Conservation (phyloP, 768 basidiomycete species). For the Leccinum pellstonianum region DNA sequence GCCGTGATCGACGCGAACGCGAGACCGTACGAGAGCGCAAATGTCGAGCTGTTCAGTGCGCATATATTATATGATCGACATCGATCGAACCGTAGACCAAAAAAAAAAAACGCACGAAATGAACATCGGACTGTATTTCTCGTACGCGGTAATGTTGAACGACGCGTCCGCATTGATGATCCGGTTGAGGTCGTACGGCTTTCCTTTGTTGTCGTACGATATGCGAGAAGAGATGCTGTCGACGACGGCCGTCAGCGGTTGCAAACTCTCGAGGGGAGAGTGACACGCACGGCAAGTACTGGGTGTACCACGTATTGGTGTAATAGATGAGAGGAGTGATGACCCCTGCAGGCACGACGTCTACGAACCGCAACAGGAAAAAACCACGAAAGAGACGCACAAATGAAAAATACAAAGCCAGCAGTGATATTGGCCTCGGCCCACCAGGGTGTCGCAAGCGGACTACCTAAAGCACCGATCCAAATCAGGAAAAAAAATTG, state of each 20-base stretch:
- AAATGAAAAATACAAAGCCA: conserved; percentile 70
- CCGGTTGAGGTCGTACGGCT: conserved; percentile 51
- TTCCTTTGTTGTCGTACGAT: conserved; percentile 64
- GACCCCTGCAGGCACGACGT: conserved; percentile 43
- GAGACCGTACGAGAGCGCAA: conserved; percentile 76
- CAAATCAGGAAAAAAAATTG: neutral
- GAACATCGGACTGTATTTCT: conserved; percentile 60
- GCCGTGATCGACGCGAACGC: conserved; percentile 81
- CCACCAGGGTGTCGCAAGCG: conserved; percentile 83
- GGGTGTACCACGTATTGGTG: conserved; percentile 60
- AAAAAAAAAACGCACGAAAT: conserved; percentile 37
- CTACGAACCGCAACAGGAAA: conserved; percentile 47
- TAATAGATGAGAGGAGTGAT: conserved; percentile 64
- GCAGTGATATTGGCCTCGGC: conserved; percentile 66
- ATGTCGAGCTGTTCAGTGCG: conserved; percentile 48
- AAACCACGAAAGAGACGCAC: conserved; percentile 30
- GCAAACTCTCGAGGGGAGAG: neutral
- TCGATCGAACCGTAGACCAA: neutral
- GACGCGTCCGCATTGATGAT: conserved; percentile 55
- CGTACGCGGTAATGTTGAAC: conserved; percentile 55
- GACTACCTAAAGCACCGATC: conserved; percentile 33
- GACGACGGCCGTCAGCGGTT: conserved; percentile 1
- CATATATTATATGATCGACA: neutral
- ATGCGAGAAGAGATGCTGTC: conserved; percentile 55
- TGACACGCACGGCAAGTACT: conserved; percentile 47